phyloP scores from a whole-genome alignment of 176 grass and related monocot species.

The Rhynchospora pubera region DNA sequence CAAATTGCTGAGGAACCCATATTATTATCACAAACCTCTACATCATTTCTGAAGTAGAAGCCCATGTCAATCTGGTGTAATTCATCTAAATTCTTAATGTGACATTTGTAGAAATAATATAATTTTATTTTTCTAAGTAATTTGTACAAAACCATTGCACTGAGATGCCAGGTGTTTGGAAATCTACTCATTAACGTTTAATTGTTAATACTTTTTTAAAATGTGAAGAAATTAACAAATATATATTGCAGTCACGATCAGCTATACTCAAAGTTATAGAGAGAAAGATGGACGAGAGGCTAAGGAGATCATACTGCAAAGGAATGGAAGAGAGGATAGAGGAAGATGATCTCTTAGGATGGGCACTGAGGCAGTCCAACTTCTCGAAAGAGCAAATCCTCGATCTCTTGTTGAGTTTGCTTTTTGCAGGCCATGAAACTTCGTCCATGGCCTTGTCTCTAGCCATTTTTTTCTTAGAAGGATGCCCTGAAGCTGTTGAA shows the following conservation, averaged over 20 bases:
- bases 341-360: constrained; percentile 89
- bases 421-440: constrained; percentile 89
- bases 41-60: background rate
- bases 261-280: constrained; percentile 80
- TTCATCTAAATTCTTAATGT: background rate
- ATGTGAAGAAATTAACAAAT: background rate
- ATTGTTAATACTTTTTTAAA: background rate
- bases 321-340: constrained; percentile 20
- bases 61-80: background rate
- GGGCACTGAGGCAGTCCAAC: constrained; percentile 59
- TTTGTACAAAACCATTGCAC: background rate
- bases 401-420: constrained; percentile 89
- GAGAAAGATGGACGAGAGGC: constrained; percentile 66
- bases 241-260: constrained; percentile 45
- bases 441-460: constrained; percentile 83
- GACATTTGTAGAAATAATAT: background rate
- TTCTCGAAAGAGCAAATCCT: constrained; percentile 79
- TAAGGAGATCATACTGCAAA: constrained; percentile 31
- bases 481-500: constrained; percentile 58
- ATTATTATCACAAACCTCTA: background rate
- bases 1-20: background rate
- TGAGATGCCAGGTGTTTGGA: background rate
- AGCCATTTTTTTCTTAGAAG: constrained; percentile 82
- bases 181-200: background rate
- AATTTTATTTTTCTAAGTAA: background rate